Base-by-base conservation (phyloP, 2,329 filamentous ascomycete genomes). In the Fusarium haematococcum region DNA sequence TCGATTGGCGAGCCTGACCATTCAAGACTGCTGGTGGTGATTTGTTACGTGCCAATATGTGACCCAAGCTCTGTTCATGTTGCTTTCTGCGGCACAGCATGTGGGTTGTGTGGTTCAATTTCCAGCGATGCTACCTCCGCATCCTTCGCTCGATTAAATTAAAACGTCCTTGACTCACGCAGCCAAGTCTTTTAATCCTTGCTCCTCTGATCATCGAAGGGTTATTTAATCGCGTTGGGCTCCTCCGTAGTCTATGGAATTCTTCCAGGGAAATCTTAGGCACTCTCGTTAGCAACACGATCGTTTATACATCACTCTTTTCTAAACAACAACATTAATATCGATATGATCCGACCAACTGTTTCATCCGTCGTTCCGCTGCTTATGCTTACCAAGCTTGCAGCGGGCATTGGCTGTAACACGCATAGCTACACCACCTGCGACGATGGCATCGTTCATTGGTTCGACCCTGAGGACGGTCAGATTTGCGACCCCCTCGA, bases 401-500 rank as follows among this genome's bases (percentile, higher is more conserved):
- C 30, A 2, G 41, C 73, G 2, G 74, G 66, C 13, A 68, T 69
- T 7, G 61, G 67, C 16, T 76, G 74, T 8, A 56, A 67, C 32
- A 70, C 66, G 1, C 71, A 71, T 10, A 76, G 68, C 25, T 76
- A n/a, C 27, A 74, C 71, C 14, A 68, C 60, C 27, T 77, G 75
- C 50, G 62, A 68, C 2, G 77, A 79, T 11, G 66, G 63, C n/a
- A 79, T 79, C 27, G 78, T 78, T 1, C 78, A 79, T 33, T 80
- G 76, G 76, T 89, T 85, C 74, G 86, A 88, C 30, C 88, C 88
- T 0, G 84, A 81, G 52, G 87, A 82, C 48, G 87, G 87, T 69
- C 86, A 89, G 77, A 82, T 89, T 74, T 90, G 88, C 81, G 82
- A 84, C 16, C 78, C 85, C 70, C 82, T 87, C 59, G 87, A 89